Base-by-base conservation (phyloP, 306 rosid genomes). In the Hippophae tibetana region DNA sequence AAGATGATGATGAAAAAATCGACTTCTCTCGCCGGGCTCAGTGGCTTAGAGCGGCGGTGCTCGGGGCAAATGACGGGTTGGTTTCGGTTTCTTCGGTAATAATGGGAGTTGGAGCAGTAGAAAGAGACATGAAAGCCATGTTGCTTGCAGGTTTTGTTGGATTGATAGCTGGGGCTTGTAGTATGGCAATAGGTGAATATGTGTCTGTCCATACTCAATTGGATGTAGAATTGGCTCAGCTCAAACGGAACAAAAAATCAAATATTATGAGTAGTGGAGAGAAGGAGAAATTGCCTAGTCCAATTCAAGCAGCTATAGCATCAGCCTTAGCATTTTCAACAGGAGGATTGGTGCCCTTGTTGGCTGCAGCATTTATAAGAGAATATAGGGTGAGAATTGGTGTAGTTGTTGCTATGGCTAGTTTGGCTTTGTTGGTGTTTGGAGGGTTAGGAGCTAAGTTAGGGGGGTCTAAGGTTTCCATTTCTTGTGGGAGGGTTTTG, bases 181-280 rank as follows among this genome's bases (percentile, higher is more conserved):
- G 74, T 11, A 76, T 71, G 81, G 78, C 65, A 10, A 68, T 72
- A 25, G 78, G 81, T 25, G 81, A 76, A 66, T 76, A 59, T 52
- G 78, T 72, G 10, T 72, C 77, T 14, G 72, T 68, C 23, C 52
- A 49, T 52, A 68, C 81, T 2, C 75, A 72, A 58, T 11, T 50
- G 25, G 76, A 76, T 49, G 55, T 76, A 46, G 76, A 71, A 59
- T 13, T 48, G 26, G 63, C 54, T 2, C 68, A 69, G 6, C 58
- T 43, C 40, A 75, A 60, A 56, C 57, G 66, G 10, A 38, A 62
- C 4, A 62, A 40, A 58, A 48, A 40, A 44, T 10, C 13, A 53
- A 25, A 1, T 47, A 47, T 0, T 53, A 59, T 45, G 70, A 48
- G 45, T 52, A 40, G 48, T 31, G 38, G 38, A 31, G 63, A 60